Evolutionary conservation across 1,284 basidiomycete species (phyloP).

Genomic region (Ceratorhiza oryzae-sativae): DNA sequence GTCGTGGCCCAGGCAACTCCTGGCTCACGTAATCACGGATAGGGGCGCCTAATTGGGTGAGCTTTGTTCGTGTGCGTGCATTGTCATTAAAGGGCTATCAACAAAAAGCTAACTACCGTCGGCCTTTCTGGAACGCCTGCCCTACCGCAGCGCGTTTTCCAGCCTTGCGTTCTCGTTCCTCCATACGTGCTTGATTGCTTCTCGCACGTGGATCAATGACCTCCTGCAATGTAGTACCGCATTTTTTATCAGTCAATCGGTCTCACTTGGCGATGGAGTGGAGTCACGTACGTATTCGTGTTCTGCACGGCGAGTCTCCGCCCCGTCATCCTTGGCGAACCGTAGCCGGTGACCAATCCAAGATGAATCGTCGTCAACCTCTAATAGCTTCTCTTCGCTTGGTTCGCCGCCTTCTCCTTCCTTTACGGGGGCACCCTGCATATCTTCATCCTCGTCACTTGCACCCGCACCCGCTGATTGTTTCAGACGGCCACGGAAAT

Average conservation of each 20-base stretch:
- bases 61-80: not conserved
- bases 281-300: conserved; percentile 69
- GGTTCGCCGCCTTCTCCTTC: conserved; percentile 29
- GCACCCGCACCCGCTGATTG: conserved; percentile 51
- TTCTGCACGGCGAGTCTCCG: conserved; percentile 78
- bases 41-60: not conserved
- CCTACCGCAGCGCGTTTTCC: conserved; percentile 28
- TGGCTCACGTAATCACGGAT: conserved; percentile 9
- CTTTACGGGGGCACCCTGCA: conserved; percentile 45
- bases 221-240: conserved; percentile 48
- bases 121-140: conserved; percentile 38
- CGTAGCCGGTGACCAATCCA: conserved; percentile 79
- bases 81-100: not conserved
- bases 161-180: conserved; percentile 69
- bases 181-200: conserved; percentile 72
- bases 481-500: conserved; percentile 75
- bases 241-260: conserved; percentile 1
- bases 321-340: conserved; percentile 76
- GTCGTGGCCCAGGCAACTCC: conserved; percentile 9
- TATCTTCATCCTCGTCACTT: conserved; percentile 49
- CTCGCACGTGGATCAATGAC: conserved; percentile 82
- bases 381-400: conserved; percentile 50
- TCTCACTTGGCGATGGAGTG: not conserved
- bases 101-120: conserved; percentile 17
- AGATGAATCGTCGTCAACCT: conserved; percentile 81